Base-by-base conservation (phyloP, 2,329 filamentous ascomycete species). In the Malbranchea cinnamomea region DNA sequence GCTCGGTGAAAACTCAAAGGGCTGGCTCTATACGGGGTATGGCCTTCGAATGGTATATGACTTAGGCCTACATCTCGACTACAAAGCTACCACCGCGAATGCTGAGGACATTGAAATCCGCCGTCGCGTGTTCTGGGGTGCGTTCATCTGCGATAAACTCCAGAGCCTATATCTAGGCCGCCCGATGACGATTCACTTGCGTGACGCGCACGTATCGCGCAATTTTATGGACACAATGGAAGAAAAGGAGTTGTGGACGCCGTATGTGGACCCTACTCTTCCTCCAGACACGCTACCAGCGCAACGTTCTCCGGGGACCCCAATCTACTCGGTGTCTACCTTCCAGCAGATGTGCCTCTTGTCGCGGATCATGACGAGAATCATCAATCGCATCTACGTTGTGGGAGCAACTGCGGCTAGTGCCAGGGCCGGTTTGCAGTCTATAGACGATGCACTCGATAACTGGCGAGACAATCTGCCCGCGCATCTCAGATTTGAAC, bases 141-240 rank as follows among this genome's bases (percentile, higher is more conserved):
- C 48, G 1, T 54, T 46, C 37, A 45, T 52, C 1, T 43, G 43
- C 3, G 67, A 68, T 36, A 71, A 69, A 37, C 57, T 69, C 5
- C 66, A 71, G 35, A 62, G 57, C 9, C 42, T 71, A 0, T 71
- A 69, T 28, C 64, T 67, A 38, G 67, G 67, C 1, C 59, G 66
- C 1, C 68, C 65, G 0, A 57, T 57, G 0, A 60, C 41, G 6
- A 46, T 52, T 16, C 37, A 41, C 16, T 33, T 49, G 3, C 35
- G 39, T 6, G 46, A 49, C 26, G 40, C 39, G 8, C 41, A 44
- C 27, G 45, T 50, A 5, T 48, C 45, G 9, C 44, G 38, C 20
- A 42, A 45, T 15, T 47, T 51, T 13, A 39, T 49, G 35, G 45
- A 51, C 30, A 48, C 43, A 3, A 41, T 43, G 23, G 43, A 52